Conservation (phyloP, 1,139 yeast genomes). For the Saccharomyces hybrid region DNA sequence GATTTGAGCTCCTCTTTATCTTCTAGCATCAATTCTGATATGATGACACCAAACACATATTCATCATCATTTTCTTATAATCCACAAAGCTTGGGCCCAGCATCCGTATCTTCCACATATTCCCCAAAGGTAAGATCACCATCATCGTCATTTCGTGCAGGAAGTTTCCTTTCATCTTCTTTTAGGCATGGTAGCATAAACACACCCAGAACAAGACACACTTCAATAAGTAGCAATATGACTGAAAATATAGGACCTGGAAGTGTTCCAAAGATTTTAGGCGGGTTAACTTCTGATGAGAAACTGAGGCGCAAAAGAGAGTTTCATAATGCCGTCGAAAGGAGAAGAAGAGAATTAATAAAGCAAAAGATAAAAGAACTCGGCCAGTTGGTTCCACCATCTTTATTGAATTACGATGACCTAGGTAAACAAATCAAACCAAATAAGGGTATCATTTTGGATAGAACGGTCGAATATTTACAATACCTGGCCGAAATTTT, state of each 20-base stretch:
- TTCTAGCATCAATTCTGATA: constrained; percentile 24
- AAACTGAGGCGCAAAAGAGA: constrained; percentile 63
- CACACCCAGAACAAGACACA: constrained; percentile 18
- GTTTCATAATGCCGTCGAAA: constrained; percentile 74
- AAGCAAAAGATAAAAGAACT: constrained; percentile 68
- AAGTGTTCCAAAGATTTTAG: constrained; percentile 17
- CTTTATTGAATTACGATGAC: constrained; percentile 46
- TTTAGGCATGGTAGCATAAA: constrained; percentile 18
- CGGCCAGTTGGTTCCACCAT: constrained; percentile 64
- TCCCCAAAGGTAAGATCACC: constrained; percentile 24
- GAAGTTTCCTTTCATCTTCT: constrained; percentile 25
- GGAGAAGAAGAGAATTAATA: constrained; percentile 69
- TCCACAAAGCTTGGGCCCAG: constrained; percentile 15
- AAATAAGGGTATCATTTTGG: constrained; percentile 60
- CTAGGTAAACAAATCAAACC: constrained; percentile 61
- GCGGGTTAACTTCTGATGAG: constrained; percentile 53
- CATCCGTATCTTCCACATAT: constrained; percentile 2
- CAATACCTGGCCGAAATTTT: constrained; percentile 43
- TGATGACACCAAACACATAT: constrained; percentile 16
- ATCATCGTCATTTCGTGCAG: constrained; percentile 24
- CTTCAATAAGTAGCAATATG: constrained; percentile 15
- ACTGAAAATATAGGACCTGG: constrained; percentile 8
- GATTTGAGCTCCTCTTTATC: constrained; percentile 27
- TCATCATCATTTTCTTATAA: constrained; percentile 24
- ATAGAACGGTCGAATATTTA: constrained; percentile 63